Evolutionary conservation across 2,329 filamentous ascomycete genomes (phyloP).

Genomic region (Penicillium sp.): DNA sequence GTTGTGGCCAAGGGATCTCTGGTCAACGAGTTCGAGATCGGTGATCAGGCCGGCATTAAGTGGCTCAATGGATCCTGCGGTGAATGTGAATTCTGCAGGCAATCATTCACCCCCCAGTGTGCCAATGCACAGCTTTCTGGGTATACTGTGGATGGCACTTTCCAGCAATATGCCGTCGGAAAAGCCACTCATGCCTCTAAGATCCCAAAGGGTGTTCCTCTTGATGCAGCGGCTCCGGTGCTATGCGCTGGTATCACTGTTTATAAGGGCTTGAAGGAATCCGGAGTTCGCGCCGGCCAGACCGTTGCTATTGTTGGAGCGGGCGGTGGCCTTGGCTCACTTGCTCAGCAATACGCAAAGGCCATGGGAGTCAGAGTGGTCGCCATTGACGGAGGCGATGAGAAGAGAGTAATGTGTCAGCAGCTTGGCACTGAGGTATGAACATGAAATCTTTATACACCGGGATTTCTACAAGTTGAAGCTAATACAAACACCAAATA

Average conservation of each 20-base stretch:
- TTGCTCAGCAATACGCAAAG: conserved; percentile 84
- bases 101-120: conserved; percentile 78
- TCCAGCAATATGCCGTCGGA: conserved; percentile 87
- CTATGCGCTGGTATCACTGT: conserved; percentile 85
- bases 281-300: conserved; percentile 69
- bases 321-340: conserved; percentile 75
- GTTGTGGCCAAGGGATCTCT: conserved; percentile 74
- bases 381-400: conserved; percentile 77
- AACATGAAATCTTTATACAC: neutral
- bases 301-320: conserved; percentile 82
- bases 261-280: conserved; percentile 87
- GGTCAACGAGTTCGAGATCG: conserved; percentile 71
- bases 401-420: conserved; percentile 69
- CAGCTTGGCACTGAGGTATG: conserved; percentile 63
- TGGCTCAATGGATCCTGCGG: conserved; percentile 90
- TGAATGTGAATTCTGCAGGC: conserved; percentile 75
- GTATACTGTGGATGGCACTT: conserved; percentile 87
- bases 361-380: conserved; percentile 82
- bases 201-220: conserved; percentile 71
- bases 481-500: neutral
- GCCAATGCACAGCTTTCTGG: conserved; percentile 71
- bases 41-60: conserved; percentile 80
- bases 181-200: conserved; percentile 82
- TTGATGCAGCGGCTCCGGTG: conserved; percentile 76
- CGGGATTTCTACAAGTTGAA: too few relatives aligned